phyloP scores from a whole-genome alignment of 306 rosid species.

The Trifolium repens region DNA sequence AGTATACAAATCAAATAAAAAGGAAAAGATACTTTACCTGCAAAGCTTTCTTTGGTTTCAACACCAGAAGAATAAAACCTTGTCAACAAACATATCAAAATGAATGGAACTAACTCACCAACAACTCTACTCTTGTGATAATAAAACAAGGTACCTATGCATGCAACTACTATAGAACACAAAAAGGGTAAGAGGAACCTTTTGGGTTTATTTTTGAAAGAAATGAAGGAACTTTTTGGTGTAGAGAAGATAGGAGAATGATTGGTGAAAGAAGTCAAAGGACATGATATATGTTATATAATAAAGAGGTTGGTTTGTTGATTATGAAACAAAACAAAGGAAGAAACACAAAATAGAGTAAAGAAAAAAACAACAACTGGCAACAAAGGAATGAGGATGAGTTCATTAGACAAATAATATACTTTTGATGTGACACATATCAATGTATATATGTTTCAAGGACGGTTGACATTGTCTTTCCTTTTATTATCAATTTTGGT shows the following conservation, averaged over 20 bases:
- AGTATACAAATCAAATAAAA: constrained; percentile 1
- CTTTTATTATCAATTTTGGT: background rate
- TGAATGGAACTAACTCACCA: constrained; percentile 15
- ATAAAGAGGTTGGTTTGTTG: constrained; percentile 39
- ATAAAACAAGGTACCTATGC: background rate
- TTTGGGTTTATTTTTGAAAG: constrained; percentile 12
- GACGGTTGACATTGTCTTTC: constrained; percentile 43
- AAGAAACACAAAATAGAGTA: constrained; percentile 40
- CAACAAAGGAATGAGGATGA: constrained; percentile 44
- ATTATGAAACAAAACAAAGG: background rate
- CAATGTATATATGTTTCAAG: constrained; percentile 38
- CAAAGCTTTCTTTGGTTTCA: constrained; percentile 6
- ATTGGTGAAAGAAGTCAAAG: constrained; percentile 52
- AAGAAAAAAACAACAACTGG: constrained; percentile 49
- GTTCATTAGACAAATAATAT: constrained; percentile 43
- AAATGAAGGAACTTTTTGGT: constrained; percentile 37
- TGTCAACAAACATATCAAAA: constrained; percentile 34
- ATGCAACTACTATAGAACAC: constrained; percentile 8
- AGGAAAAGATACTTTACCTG: constrained; percentile 24
- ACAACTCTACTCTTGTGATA: background rate
- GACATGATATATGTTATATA: constrained; percentile 39
- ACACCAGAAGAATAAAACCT: constrained; percentile 21
- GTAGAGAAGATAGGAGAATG: constrained; percentile 45
- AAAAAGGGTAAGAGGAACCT: background rate
- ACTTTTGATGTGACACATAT: constrained; percentile 6